A percentile compares a stretch with the other conserved stretches of the same genome.
phyloP scores from a whole-genome alignment of 345 rosid genomes.

The Excoecaria cochinchinensis region DNA sequence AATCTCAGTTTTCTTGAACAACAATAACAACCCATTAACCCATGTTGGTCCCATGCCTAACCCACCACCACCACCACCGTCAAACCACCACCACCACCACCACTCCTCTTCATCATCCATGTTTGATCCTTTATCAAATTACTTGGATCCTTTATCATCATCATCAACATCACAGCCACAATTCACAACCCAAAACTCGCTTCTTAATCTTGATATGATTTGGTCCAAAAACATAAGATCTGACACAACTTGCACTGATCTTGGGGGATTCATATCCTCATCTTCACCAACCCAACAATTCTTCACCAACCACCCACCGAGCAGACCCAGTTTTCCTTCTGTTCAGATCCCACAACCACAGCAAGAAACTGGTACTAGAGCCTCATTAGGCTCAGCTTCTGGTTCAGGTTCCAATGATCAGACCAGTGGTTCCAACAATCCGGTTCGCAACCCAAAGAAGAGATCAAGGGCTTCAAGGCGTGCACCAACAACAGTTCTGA shows the following conservation, averaged over 20 bases:
- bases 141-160: constrained; percentile 48
- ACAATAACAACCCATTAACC: constrained; percentile 19
- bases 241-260: constrained; percentile 48
- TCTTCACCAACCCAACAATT: constrained; percentile 38
- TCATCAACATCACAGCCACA: constrained; percentile 23
- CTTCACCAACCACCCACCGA: constrained; percentile 27
- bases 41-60: constrained; percentile 27
- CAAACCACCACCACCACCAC: constrained; percentile 11
- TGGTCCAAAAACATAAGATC: constrained; percentile 56
- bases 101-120: constrained; percentile 35
- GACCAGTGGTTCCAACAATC: constrained; percentile 28
- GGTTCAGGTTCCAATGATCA: constrained; percentile 31
- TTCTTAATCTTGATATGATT: constrained; percentile 50
- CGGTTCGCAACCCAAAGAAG: constrained; percentile 69
- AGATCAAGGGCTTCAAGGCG: constrained; percentile 86
- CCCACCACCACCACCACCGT: constrained; percentile 38
- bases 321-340: constrained; percentile 18
- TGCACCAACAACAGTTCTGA: constrained; percentile 90
- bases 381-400: not conserved
- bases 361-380: not conserved
- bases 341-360: constrained; percentile 20
- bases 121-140: constrained; percentile 54
- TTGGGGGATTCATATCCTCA: constrained; percentile 43
- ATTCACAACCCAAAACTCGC: constrained; percentile 33
- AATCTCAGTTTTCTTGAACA: constrained; percentile 48